These are phyloP conservation scores for Globisporangium camurandrum DNA, from an alignment of 352 stramenopile genomes.

Conservation along the genomic window DNA sequence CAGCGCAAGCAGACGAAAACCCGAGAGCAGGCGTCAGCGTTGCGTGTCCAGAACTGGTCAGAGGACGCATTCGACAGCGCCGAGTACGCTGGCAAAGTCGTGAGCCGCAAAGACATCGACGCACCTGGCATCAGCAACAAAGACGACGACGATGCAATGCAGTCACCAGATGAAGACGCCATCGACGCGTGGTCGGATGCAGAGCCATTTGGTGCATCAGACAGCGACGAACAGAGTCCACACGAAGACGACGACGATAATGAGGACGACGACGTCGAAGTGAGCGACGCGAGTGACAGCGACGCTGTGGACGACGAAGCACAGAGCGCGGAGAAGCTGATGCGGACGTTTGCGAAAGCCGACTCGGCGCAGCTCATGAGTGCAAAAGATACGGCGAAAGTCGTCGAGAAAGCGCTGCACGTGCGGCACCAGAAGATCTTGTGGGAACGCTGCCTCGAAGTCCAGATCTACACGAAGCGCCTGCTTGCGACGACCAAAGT, in stretches of 20 bases:
- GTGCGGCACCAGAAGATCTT: constrained; percentile 80
- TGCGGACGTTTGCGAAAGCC: constrained; percentile 69
- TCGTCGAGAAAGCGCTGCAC: constrained; percentile 69
- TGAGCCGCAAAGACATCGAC: constrained; percentile 57
- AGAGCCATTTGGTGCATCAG: constrained; percentile 69
- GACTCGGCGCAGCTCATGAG: constrained; percentile 71
- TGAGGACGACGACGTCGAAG: constrained; percentile 16
- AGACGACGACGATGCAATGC: constrained; percentile 14
- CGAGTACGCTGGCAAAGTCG: constrained; percentile 72
- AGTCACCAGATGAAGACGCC: constrained; percentile 68
- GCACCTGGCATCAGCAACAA: background rate
- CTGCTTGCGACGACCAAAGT: constrained; percentile 47
- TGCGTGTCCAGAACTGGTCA: constrained; percentile 79
- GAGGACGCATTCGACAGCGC: constrained; percentile 33
- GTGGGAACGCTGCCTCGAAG: constrained; percentile 78
- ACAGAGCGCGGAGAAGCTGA: constrained; percentile 66
- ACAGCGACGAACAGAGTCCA: constrained; percentile 26
- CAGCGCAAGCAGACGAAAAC: constrained; percentile 23
- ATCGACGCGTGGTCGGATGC: constrained; percentile 77
- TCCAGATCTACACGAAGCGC: constrained; percentile 82
- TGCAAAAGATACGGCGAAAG: constrained; percentile 65
- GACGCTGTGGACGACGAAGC: constrained; percentile 32
- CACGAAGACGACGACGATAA: constrained; percentile 19
- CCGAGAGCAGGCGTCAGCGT: constrained; percentile 41
- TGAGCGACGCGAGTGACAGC: too few species aligned